Evolutionary conservation across 2,329 filamentous ascomycete species (phyloP).

Genomic region (Stagonosporopsis rhizophila): DNA sequence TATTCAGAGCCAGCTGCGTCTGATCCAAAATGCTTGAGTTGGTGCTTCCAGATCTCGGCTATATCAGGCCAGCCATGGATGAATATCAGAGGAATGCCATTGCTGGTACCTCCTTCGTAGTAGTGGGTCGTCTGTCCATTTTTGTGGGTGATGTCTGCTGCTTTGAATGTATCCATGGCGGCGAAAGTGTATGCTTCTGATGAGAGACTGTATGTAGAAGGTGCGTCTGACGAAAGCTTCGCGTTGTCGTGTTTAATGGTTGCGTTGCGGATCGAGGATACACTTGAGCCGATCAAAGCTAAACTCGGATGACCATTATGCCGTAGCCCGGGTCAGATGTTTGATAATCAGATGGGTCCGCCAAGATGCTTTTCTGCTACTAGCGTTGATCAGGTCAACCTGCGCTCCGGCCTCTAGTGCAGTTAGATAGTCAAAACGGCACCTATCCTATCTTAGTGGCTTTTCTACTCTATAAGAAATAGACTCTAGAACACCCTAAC

Average conservation of each 20-base stretch:
- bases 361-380: no score
- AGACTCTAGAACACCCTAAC: no score
- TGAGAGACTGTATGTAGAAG: not conserved
- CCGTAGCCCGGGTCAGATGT: no score
- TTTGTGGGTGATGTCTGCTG: slow-evolving; percentile 28
- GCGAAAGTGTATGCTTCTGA: not conserved
- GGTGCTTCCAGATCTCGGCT: slow-evolving; percentile 46
- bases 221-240: not conserved
- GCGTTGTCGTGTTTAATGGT: not conserved
- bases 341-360: no score
- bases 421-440: no score
- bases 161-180: slow-evolving; percentile 25
- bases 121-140: slow-evolving; percentile 35
- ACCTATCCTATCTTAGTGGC: no score
- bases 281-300: no score
- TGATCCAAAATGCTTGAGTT: slow-evolving; percentile 42
- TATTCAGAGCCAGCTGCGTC: slow-evolving; percentile 36
- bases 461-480: no score
- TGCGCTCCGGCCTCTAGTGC: no score
- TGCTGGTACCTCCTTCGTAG: slow-evolving; percentile 30
- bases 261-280: no score
- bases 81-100: slow-evolving; percentile 35
- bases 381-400: no score
- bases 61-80: slow-evolving; percentile 48
- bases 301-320: no score